Evolutionary conservation across 139 green algal species (phyloP).

Genomic region (Closterium sp.): DNA sequence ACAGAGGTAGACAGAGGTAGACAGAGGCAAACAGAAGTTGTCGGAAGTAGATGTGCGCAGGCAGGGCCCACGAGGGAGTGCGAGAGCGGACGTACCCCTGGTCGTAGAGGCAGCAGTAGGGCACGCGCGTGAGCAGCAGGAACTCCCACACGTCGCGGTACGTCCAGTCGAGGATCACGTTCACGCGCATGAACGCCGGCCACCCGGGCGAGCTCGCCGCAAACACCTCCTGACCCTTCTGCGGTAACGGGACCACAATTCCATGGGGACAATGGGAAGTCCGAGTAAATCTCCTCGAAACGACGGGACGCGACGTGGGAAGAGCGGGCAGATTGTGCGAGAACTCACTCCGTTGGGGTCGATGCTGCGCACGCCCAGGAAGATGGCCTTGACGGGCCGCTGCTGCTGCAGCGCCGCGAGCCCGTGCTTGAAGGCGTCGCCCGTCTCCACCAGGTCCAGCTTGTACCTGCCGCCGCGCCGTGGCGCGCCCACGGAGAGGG

Average conservation of each 20-base stretch:
- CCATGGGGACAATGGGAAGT: not conserved
- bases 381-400: slow-evolving; percentile 29
- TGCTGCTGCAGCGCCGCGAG: slow-evolving; percentile 5
- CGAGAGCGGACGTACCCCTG: slow-evolving; percentile 58
- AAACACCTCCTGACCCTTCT: slow-evolving; percentile 64
- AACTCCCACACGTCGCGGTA: slow-evolving; percentile 80
- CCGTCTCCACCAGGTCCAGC: slow-evolving; percentile 18
- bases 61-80: not conserved
- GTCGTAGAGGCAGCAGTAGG: slow-evolving; percentile 90
- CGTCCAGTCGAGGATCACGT: slow-evolving; percentile 89
- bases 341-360: slow-evolving; percentile 39
- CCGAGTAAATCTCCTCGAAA: not conserved
- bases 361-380: slow-evolving; percentile 23
- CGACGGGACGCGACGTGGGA: not conserved
- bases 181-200: slow-evolving; percentile 96
- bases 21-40: not conserved
- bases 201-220: slow-evolving; percentile 80
- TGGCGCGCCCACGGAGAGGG: not conserved
- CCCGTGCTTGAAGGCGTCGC: slow-evolving; percentile 7
- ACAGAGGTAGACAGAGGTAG: not conserved
- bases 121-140: slow-evolving; percentile 58
- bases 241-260: not conserved
- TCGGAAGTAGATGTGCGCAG: not conserved
- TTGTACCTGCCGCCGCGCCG: slow-evolving; percentile 11
- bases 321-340: not conserved